Base-by-base conservation (phyloP, 495 filamentous ascomycete genomes). In the Penicillium herquei region DNA sequence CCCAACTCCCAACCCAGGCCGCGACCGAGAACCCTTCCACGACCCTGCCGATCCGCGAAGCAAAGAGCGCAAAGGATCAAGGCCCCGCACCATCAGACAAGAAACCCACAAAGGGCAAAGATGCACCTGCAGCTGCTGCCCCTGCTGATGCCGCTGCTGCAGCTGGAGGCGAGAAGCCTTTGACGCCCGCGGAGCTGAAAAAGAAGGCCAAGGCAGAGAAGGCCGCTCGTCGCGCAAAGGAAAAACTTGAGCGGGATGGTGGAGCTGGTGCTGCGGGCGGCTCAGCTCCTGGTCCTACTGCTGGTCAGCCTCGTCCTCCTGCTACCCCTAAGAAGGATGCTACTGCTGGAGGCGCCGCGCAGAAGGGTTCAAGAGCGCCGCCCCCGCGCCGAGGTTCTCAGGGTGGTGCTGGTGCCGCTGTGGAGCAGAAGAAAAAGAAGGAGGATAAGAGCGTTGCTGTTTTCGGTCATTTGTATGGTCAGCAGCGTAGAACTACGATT, bases 381-480 rank as follows among this genome's bases (percentile, higher is more conserved):
- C 54, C 54, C 32, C 65, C 68, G 26, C 64, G 72, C 18, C 62
- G 67, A 33, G 68, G 69, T n/a, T 63, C 76, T 21, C 63, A 75
- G 49, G 60, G 68, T 40, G 54, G 39, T 17, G 58, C 51, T 0
- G 35, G 49, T 13, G 65, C 61, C 4, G 65, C 50, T 16, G 70
- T 70, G 62, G 57, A 64, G 55, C 72, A 69, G 41, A 78, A 81
- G 40, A 78, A 81, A 55, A 76, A 78, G 57, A 75, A 78, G 52
- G 84, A 90, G 59, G 83, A 84, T 51, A 92, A 91, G 67, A 86
- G 84, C 34, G 83, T 86, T 12, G 84, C 88, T 41, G 84, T 92
- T 33, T 94, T 96, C 63, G 86, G 90, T 49, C 92, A 97, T 69
- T 71, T 97, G 12, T 87, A 94, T 61, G 90, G 89, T 54, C 81